Base-by-base conservation (phyloP, 768 basidiomycete species). In the Phylloporus scabripes region DNA sequence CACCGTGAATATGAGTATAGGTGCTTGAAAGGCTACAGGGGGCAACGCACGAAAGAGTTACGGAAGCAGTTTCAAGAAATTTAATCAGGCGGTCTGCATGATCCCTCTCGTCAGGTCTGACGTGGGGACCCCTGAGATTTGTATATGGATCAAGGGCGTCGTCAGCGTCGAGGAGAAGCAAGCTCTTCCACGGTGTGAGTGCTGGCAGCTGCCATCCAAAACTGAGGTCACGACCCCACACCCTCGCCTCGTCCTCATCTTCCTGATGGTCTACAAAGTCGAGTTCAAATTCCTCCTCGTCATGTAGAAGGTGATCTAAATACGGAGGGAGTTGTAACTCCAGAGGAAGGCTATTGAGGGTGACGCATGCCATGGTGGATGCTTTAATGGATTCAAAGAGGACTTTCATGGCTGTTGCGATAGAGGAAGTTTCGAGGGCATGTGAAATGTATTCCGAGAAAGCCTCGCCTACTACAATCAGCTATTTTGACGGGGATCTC, bases 131-230 rank as follows among this genome's bases (percentile, higher is more conserved):
- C 53, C 77, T 69, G 43, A 85, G 66, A 50, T 81, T 82, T 60
- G 76, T 70, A 53, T 80, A 79, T 1, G 82, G 78, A 50, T 85
- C 82, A 44, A 78, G 61, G 23, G 75, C 78, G 14, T 74, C 73
- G 14, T 76, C 69, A 57, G 78, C 70, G 45, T 91, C 85, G 14
- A 95, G 61, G 14, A 92, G 75, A 6, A 98, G 69, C 14, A 98
- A 64, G 18, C 90, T 87, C 62, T 96, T 96, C 95, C 95, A 98
- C 5, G 95, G 94, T 14, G 81, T 75, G 20, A 97, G 74, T 15
- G 78, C 70, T 8, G 87, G 82, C 2, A 92, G 70, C 40, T 76
- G 75, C 85, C 85, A 91, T 3, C 87, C 87, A 48, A 81, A 72
- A 56, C 75, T 65, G 65, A 88, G 74, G 46, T 84, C 83, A 32